Base-by-base conservation (phyloP, 2,329 filamentous ascomycete genomes). In the Mollisiaceae sp. region DNA sequence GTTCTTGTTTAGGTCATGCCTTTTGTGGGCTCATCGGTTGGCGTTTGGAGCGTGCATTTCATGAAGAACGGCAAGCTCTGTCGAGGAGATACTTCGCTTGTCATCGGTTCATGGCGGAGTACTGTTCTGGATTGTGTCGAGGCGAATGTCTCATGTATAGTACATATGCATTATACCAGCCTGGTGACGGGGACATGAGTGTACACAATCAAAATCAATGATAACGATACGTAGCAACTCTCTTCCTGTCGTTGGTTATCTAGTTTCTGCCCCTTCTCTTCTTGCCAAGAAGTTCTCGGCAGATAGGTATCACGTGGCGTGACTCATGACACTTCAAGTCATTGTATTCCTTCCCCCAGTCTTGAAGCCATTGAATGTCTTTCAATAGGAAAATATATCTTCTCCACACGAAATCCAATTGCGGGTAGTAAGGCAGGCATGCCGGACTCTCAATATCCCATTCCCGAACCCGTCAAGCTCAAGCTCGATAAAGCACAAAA, bases 41-140 rank as follows among this genome's bases (percentile, higher is more conserved):
- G 55, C 55, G 55, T 58, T 57, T 58, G 55, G 55, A 58, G 55
- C 55, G 18, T 58, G 55, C 35, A 58, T 58, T 58, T 57, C 15
- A 12, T 18, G 22, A 56, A 35, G 22, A 27, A 6, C 12, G 22
- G 14, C 50, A 15, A 54, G 24, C 50, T 27, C 8, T 32, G 32
- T 22, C n/a, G 43, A 18, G 20, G 50, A n/a, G 45, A 50, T 20
- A 50, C n/a, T 50, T 50, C 24, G 45, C 11, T 50, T 22, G n/a
- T 24, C n/a, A 41, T 14, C 38, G 38, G 45, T 22, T 4, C n/a
- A n/a, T 24, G 43, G 18, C 43, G 43, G 45, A 22, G 11, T 22
- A 18, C 43, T 22, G 45, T 50, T 50, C 45, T 50, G n/a, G 45
- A 50, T 50, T 50, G 45, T 50, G n/a, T 8, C 14, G 4, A 45